Percentiles rank a stretch among this genome's conserved stretches.
These are phyloP conservation scores for Artemisia princeps DNA, from an alignment of 140 eudicot genomes.

Conservation along the genomic window DNA sequence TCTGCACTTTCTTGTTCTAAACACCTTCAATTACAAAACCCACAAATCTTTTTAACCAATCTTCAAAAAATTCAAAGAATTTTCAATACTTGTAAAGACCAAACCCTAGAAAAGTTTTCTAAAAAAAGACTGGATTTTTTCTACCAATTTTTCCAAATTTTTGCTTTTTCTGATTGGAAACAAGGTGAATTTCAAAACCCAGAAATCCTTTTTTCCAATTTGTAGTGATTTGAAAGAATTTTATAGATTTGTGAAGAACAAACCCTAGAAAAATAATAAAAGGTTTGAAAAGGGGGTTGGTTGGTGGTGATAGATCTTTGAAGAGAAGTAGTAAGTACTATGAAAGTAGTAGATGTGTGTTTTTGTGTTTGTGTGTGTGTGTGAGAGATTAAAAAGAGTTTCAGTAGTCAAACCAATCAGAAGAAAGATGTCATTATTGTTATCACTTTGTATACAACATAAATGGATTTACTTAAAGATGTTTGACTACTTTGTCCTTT, in stretches of 20 bases:
- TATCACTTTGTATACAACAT: constrained; percentile 38
- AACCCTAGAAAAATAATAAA: constrained; percentile 25
- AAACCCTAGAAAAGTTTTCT: constrained; percentile 25
- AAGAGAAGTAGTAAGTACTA: not conserved
- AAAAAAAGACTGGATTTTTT: constrained; percentile 26
- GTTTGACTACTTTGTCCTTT: constrained; percentile 28
- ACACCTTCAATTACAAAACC: constrained; percentile 18
- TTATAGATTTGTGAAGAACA: constrained; percentile 16
- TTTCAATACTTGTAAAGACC: constrained; percentile 10
- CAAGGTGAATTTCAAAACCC: not conserved
- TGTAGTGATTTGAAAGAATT: constrained; percentile 3
- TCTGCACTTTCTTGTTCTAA: constrained; percentile 17
- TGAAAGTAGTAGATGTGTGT: not conserved
- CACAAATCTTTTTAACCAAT: constrained; percentile 18
- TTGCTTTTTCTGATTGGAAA: not conserved
- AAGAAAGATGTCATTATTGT: constrained; percentile 43
- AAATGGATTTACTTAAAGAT: constrained; percentile 32
- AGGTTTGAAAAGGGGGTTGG: too few relatives aligned
- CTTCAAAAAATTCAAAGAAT: constrained; percentile 6
- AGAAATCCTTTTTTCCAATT: constrained; percentile 16
- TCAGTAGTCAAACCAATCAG: constrained; percentile 63
- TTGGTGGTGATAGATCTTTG: not conserved
- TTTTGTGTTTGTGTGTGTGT: not conserved
- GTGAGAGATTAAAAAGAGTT: constrained; percentile 20
- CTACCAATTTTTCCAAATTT: constrained; percentile 24